Conservation (phyloP, 1,139 yeast genomes). For the Entelexis paramagnoliae region DNA sequence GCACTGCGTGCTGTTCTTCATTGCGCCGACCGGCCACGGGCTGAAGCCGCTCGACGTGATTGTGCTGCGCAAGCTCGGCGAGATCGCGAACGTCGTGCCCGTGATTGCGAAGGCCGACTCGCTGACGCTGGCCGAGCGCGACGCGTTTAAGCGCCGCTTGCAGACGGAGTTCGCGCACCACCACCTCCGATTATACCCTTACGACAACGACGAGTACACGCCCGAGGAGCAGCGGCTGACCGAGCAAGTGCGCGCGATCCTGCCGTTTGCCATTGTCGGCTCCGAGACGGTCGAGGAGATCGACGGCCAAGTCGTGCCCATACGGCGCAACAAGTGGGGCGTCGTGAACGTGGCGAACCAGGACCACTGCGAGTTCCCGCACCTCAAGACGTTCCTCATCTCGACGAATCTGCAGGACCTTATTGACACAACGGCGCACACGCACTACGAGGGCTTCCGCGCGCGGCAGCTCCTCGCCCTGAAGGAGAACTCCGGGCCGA, state of each 20-base stretch:
- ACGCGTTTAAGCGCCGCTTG: conserved; percentile 54
- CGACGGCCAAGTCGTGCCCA: conserved; percentile 68
- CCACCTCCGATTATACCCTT: conserved; percentile 76
- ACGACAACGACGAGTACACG: conserved; percentile 63
- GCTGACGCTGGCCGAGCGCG: conserved; percentile 66
- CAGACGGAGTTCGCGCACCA: conserved; percentile 70
- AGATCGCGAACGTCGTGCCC: conserved; percentile 89
- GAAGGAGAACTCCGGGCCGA: conserved; percentile 62
- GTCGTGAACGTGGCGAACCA: conserved; percentile 78
- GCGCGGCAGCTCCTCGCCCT: conserved; percentile 87
- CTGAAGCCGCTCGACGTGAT: conserved; percentile 72
- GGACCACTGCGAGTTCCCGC: conserved; percentile 88
- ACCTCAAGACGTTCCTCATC: conserved; percentile 83
- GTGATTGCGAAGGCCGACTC: conserved; percentile 81
- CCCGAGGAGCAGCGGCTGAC: conserved; percentile 40
- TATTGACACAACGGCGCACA: conserved; percentile 80
- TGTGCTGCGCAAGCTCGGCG: conserved; percentile 74
- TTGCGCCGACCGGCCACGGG: conserved; percentile 77
- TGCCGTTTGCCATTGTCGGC: conserved; percentile 94
- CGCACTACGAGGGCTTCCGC: conserved; percentile 89
- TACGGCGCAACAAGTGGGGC: conserved; percentile 93
- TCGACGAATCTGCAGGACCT: conserved; percentile 93
- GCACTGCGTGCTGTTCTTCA: conserved; percentile 84
- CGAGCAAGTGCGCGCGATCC: conserved; percentile 41
- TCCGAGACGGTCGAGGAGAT: conserved; percentile 68